Percentiles rank a stretch among this genome's conserved stretches.
phyloP scores from a whole-genome alignment of 768 basidiomycete genomes.

The Phlebiopsis flavidoalba region DNA sequence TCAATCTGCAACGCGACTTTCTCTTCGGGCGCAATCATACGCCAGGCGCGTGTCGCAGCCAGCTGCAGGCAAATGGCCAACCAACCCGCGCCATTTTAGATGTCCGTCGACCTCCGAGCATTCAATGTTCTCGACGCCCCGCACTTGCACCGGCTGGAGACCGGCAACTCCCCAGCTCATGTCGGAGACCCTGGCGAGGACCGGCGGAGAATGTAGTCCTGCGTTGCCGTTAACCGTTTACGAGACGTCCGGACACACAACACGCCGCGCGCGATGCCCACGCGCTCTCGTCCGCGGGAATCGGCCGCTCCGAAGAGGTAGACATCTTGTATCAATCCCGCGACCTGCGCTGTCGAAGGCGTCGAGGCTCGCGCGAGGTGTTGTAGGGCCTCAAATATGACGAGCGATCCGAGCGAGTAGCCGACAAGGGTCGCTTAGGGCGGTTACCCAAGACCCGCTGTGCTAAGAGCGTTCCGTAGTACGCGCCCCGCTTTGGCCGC shows the following conservation, averaged over 20 bases:
- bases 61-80: constrained; percentile 40
- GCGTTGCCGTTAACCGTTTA: constrained; percentile 48
- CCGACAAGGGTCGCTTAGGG: constrained; percentile 51
- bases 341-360: constrained; percentile 32
- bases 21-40: constrained; percentile 30
- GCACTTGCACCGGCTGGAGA: constrained; percentile 39
- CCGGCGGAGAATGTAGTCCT: constrained; percentile 53
- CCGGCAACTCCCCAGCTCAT: constrained; percentile 49
- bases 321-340: constrained; percentile 48
- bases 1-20: constrained; percentile 32
- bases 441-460: constrained; percentile 49
- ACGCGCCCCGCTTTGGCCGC: constrained; percentile 50
- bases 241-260: constrained; percentile 45
- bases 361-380: constrained; percentile 37
- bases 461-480: constrained; percentile 43
- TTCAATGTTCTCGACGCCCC: constrained; percentile 48
- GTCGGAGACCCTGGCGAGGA: constrained; percentile 42
- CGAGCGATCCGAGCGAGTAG: constrained; percentile 51
- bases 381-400: constrained; percentile 52
- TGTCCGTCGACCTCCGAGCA: constrained; percentile 47
- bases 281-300: constrained; percentile 30
- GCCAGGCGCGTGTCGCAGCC: constrained; percentile 37
- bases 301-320: constrained; percentile 50
- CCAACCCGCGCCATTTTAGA: constrained; percentile 43
- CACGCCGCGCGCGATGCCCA: constrained; percentile 45